phyloP scores from a whole-genome alignment of 2,329 filamentous ascomycete genomes.

The Cercospora brassicicola region DNA sequence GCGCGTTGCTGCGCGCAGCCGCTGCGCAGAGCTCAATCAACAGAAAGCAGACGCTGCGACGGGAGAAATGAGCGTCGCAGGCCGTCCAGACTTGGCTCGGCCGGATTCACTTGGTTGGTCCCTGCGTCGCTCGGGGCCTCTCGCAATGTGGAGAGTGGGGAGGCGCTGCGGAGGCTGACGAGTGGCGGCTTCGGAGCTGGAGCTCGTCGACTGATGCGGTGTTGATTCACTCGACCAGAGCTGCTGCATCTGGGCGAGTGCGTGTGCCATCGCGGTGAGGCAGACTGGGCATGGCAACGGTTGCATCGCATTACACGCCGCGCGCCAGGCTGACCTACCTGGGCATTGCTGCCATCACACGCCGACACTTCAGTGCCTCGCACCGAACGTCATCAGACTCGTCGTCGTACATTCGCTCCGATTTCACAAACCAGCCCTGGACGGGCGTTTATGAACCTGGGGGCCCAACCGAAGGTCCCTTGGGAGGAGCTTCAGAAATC shows the following conservation, averaged over 20 bases:
- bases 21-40: constrained; percentile 10
- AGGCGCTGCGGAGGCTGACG: not conserved
- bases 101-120: not conserved
- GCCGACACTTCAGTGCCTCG: constrained; percentile 38
- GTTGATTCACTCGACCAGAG: not conserved
- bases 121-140: not conserved
- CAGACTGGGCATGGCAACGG: constrained; percentile 20
- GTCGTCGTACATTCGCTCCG: constrained; percentile 55
- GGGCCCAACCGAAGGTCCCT: constrained; percentile 62
- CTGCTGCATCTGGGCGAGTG: not conserved
- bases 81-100: not conserved
- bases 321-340: constrained; percentile 47
- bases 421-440: constrained; percentile 64
- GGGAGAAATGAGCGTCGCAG: not conserved
- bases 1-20: constrained; percentile 10
- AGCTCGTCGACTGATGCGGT: not conserved
- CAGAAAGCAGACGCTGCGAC: not conserved
- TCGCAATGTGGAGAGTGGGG: not conserved
- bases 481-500: constrained; percentile 59
- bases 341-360: constrained; percentile 39
- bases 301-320: constrained; percentile 32
- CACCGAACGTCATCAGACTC: constrained; percentile 39
- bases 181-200: constrained; percentile 4
- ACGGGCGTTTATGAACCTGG: constrained; percentile 64
- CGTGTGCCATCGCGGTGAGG: not conserved